A percentile compares a stretch with the other conserved stretches of the same genome.
These are phyloP conservation scores for Plectosphaerella cucumerina DNA, from an alignment of 2,329 filamentous ascomycete genomes.

Conservation along the genomic window DNA sequence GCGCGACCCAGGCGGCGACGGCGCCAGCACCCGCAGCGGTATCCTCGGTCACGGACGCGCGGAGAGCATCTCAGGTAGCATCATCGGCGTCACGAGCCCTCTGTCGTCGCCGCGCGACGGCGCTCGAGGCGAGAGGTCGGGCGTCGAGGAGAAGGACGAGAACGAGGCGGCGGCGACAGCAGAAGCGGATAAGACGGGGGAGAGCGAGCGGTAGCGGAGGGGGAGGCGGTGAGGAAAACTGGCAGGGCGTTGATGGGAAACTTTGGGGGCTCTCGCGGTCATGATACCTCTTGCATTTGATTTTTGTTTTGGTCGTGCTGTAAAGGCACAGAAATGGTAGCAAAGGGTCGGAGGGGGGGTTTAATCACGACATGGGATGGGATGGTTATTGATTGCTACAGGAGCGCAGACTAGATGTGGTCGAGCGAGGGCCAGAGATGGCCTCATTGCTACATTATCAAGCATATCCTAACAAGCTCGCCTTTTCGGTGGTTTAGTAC, in stretches of 20 bases:
- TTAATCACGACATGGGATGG: too few species aligned
- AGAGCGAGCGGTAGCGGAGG: background rate
- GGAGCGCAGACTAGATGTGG: too few species aligned
- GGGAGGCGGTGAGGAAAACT: background rate
- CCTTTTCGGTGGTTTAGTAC: slow-evolving; percentile 27
- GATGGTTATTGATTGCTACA: too few species aligned
- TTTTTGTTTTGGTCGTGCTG: background rate
- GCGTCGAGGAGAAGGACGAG: slow-evolving; percentile 25
- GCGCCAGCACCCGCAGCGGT: slow-evolving; percentile 74
- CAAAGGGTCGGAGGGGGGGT: too few species aligned
- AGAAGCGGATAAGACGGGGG: background rate
- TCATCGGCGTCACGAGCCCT: slow-evolving; percentile 58
- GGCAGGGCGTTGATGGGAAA: background rate
- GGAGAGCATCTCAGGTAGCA: slow-evolving; percentile 77
- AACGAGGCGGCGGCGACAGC: slow-evolving; percentile 1
- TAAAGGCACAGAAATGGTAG: too few species aligned
- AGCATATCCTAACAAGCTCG: too few species aligned
- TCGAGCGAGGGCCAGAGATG: too few species aligned
- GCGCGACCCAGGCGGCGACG: slow-evolving; percentile 50
- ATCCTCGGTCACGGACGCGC: slow-evolving; percentile 71
- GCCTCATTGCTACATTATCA: too few species aligned
- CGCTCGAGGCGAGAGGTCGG: slow-evolving; percentile 25
- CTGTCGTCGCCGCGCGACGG: slow-evolving; percentile 53
- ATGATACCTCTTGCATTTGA: background rate
- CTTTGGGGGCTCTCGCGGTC: background rate